Evolutionary conservation across 2,329 filamentous ascomycete species (phyloP).

Genomic region (Coniochaeta hoffmannii): DNA sequence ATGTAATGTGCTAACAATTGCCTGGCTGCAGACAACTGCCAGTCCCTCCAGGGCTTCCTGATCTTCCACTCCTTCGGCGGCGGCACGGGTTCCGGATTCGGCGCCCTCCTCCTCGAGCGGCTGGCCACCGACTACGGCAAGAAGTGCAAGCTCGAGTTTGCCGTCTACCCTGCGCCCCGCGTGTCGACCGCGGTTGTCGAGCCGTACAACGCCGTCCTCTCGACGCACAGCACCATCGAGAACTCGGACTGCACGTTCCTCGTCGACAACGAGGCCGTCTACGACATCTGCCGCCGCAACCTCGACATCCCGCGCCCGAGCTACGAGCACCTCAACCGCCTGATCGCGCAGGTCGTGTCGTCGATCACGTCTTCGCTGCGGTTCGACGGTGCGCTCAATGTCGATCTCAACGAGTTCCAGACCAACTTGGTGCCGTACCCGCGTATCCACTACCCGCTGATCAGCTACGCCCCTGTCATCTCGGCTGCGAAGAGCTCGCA

Average conservation of each 20-base stretch:
- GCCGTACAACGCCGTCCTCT: slow-evolving; percentile 67
- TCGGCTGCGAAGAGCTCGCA: slow-evolving; percentile 71
- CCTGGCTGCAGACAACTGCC: slow-evolving; percentile 57
- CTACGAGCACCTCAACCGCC: slow-evolving; percentile 65
- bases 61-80: slow-evolving; percentile 71
- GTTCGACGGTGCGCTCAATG: slow-evolving; percentile 66
- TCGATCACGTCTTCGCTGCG: slow-evolving; percentile 67
- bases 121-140: slow-evolving; percentile 68
- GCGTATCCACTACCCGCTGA: slow-evolving; percentile 66
- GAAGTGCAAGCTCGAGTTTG: slow-evolving; percentile 71
- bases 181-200: slow-evolving; percentile 65
- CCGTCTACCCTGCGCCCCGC: slow-evolving; percentile 63
- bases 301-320: slow-evolving; percentile 61
- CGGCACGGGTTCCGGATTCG: slow-evolving; percentile 66
- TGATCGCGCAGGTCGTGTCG: slow-evolving; percentile 68
- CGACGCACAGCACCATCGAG: slow-evolving; percentile 69
- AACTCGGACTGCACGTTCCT: slow-evolving; percentile 75
- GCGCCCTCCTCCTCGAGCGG: slow-evolving; percentile 63
- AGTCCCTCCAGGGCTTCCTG: slow-evolving; percentile 64
- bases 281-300: slow-evolving; percentile 68
- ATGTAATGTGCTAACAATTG: slow-evolving; percentile 12
- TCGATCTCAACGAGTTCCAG: slow-evolving; percentile 72
- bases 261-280: slow-evolving; percentile 68
- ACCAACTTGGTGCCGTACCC: slow-evolving; percentile 69
- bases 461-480: slow-evolving; percentile 65